Conservation (phyloP, 1,284 basidiomycete species). For the Tremellales sp. region DNA sequence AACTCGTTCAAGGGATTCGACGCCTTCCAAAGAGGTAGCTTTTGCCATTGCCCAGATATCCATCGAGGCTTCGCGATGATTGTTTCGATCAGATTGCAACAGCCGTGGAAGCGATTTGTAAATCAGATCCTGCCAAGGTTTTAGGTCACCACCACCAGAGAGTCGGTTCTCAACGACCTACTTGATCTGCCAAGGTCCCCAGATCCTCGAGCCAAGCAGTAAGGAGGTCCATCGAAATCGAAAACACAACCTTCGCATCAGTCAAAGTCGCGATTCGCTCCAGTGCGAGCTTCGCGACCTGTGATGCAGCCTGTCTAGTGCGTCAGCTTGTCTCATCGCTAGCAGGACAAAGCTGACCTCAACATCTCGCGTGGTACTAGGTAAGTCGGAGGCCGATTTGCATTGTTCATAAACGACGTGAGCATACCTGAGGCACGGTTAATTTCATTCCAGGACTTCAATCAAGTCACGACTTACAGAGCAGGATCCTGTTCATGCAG, state of each 20-base stretch:
- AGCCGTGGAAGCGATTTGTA: conserved; percentile 57
- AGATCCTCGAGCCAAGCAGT: conserved; percentile 60
- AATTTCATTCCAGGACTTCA: background rate
- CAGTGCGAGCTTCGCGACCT: conserved; percentile 29
- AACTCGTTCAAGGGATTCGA: conserved; percentile 54
- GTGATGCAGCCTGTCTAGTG: conserved; percentile 15
- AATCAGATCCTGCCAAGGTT: conserved; percentile 22
- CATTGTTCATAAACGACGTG: conserved; percentile 38
- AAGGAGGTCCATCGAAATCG: conserved; percentile 60
- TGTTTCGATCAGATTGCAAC: conserved; percentile 55
- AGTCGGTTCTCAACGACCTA: conserved; percentile 7
- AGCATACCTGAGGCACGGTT: conserved; percentile 23
- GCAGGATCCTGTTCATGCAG: conserved; percentile 59
- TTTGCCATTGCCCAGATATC: conserved; percentile 60
- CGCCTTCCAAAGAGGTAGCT: conserved; percentile 51
- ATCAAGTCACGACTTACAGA: conserved; percentile 47
- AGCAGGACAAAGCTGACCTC: background rate
- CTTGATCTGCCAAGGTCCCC: conserved; percentile 22
- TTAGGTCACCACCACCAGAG: background rate
- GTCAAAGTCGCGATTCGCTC: conserved; percentile 27
- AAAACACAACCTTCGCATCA: conserved; percentile 55
- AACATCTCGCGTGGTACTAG: background rate
- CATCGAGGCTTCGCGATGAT: conserved; percentile 31
- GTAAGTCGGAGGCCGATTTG: conserved; percentile 9
- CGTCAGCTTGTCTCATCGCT: background rate